phyloP scores from a whole-genome alignment of 2,329 filamentous ascomycete genomes.

The Colletotrichum sojae region DNA sequence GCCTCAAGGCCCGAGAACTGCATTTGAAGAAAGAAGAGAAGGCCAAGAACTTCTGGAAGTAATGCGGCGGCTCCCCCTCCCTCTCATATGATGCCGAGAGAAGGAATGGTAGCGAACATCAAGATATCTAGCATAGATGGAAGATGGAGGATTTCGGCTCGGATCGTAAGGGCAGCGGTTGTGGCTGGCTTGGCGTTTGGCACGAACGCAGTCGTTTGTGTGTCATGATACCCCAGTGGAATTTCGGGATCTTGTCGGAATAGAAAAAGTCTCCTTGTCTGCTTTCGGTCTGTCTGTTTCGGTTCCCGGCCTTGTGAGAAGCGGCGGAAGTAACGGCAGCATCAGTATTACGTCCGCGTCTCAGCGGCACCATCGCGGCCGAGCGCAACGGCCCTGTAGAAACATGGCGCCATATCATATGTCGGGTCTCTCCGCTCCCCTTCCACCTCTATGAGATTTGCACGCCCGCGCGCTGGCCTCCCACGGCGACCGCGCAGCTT shows the following conservation, averaged over 20 bases:
- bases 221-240: constrained; percentile 2
- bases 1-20: constrained; percentile 2
- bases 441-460: too few species aligned
- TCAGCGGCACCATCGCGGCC: too few species aligned
- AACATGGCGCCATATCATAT: too few species aligned
- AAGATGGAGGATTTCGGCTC: not conserved
- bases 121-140: constrained; percentile 1
- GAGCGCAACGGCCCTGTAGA: too few species aligned
- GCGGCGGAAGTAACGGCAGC: too few species aligned
- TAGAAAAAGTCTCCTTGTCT: too few species aligned
- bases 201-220: not conserved
- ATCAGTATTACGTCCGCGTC: too few species aligned
- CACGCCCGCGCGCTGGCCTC: too few species aligned
- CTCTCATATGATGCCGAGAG: not conserved
- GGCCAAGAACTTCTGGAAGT: not conserved
- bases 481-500: too few species aligned
- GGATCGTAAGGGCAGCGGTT: not conserved
- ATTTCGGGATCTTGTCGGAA: constrained; percentile 1
- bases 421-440: too few species aligned
- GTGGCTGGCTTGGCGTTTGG: constrained; percentile 1
- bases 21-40: not conserved
- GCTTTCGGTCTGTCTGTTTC: too few species aligned
- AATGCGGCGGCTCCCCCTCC: not conserved
- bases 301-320: too few species aligned
- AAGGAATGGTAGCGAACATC: not conserved